Base-by-base conservation (phyloP, 2,329 filamentous ascomycete species). In the Akanthomyces dipterigenus region DNA sequence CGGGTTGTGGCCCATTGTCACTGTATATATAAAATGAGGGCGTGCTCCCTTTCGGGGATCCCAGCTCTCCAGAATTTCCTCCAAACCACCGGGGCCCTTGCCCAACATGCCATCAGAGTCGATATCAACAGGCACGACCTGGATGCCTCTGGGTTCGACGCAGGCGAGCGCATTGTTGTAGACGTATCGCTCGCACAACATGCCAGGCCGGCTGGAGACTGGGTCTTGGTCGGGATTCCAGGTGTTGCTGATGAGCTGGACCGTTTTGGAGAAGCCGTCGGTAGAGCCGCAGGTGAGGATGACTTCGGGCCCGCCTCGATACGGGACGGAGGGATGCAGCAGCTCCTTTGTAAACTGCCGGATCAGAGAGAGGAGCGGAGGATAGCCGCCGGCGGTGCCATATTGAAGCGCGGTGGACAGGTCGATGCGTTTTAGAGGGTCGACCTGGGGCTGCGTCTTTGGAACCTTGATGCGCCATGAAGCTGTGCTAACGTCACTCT, bases 1-100 rank as follows among this genome's bases (percentile, higher is more conserved):
- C 2, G 92, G 93, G 71, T 96, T 96, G 69, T 96, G 92, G 31
- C 92, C 93, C 70, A 75, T 75, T 86, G 90, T 93, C 65, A 97
- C 89, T 2, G 91, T 96, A 72, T 97, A 97, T 78, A 97, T 82
- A 65, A 97, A 72, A 72, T 93, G 89, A 45, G 93, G 93, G 62
- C 89, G 81, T 69, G 85, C 87, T 1, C 93, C 93, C 67, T 82
- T 87, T 45, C 78, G 78, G 51, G 80, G 78, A 72, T 97, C 89
- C 93, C 93, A 97, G 67, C 89, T 91, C 58, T 86, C 83, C 34
- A 97, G 77, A 1, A 96, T 85, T 67, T 96, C 88, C 63, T 86
- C 80, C 64, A 97, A 76, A 1, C 91, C 88, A 31, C 90, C 90
- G 6, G 84, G 80, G 0, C 92, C 92, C 24, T 81, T 77, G 0